phyloP scores from a whole-genome alignment of 1,284 basidiomycete genomes.

The Athelia psychrophila region DNA sequence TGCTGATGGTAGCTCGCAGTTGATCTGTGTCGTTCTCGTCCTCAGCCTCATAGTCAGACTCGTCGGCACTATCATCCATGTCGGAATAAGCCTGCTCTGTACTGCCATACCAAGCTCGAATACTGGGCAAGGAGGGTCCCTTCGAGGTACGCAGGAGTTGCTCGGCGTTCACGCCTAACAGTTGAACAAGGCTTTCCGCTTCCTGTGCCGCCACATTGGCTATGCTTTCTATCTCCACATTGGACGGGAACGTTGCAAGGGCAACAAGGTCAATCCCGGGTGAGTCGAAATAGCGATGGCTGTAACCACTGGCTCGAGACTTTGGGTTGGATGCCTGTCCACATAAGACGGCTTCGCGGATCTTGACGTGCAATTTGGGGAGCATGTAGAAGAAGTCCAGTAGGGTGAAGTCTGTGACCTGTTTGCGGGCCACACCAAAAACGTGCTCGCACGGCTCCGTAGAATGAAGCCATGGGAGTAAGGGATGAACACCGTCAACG shows the following conservation, averaged over 20 bases:
- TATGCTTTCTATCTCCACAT: not conserved
- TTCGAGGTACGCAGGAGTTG: not conserved
- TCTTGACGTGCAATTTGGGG: not conserved
- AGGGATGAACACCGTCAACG: not conserved
- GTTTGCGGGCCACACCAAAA: not conserved
- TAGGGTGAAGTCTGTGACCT: not conserved
- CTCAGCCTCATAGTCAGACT: too few species aligned
- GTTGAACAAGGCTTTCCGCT: not conserved
- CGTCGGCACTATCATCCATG: not conserved
- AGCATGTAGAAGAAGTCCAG: not conserved
- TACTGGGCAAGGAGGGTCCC: not conserved
- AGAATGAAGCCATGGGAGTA: not conserved
- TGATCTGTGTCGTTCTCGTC: too few species aligned
- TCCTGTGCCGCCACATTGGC: slow-evolving; percentile 7
- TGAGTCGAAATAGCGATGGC: slow-evolving; percentile 13
- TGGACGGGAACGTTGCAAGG: slow-evolving; percentile 1
- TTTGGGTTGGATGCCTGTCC: slow-evolving; percentile 4
- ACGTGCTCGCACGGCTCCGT: not conserved
- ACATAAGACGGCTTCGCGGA: not conserved
- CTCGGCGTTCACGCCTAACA: not conserved
- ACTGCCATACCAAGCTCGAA: not conserved
- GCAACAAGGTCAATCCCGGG: slow-evolving; percentile 14
- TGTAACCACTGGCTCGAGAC: slow-evolving; percentile 15
- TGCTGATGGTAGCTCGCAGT: too few species aligned
- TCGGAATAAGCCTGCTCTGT: not conserved